Base-by-base conservation (phyloP, 1,284 basidiomycete species). In the Malassezia sympodialis region DNA sequence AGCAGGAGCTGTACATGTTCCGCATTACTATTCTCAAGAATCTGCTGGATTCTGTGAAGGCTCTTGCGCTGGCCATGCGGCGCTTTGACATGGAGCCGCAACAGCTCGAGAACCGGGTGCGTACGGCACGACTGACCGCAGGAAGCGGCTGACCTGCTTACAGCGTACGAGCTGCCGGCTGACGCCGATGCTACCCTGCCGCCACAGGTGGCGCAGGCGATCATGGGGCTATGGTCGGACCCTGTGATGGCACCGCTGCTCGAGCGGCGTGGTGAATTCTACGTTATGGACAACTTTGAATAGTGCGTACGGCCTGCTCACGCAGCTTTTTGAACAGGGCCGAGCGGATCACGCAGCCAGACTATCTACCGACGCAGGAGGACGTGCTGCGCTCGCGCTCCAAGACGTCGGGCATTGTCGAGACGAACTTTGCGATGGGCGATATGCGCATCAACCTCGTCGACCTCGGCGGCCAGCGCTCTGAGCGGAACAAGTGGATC, bases 281-380 rank as follows among this genome's bases (percentile, higher is more conserved):
- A 96, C 74, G 78, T 96, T 17, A 96, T 96, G 91, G 93, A 96
- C 76, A 90, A 84, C 46, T 91, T 91, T 0, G 80, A 81, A 41
- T 96, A 96, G 86, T 90, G 66, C 72, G 86, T 82, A 15, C 4
- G 21, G 6, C 3, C n/a, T 10, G 19, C 43, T 27, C 6, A 28
- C 40, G 17, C 35, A 90, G 88, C 76, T 96, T 98, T 77, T 94
- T 96, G 75, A 80, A 81, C 32, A 84, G 90, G 58, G 85, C 90
- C 6, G 77, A 82, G 39, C 82, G 90, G 49, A 90, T 98, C 75
- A 86, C 86, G 3, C 77, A 80, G 8, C 79, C 82, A 0, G 83
- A 83, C 37, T 96, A 94, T 71, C 76, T 88, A 0, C 93, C 93
- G 0, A 87, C 85, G 35, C 88, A 90, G 75, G 84, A 82, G 15